phyloP scores from a whole-genome alignment of 331 rosid species.

The Saraca asoca region DNA sequence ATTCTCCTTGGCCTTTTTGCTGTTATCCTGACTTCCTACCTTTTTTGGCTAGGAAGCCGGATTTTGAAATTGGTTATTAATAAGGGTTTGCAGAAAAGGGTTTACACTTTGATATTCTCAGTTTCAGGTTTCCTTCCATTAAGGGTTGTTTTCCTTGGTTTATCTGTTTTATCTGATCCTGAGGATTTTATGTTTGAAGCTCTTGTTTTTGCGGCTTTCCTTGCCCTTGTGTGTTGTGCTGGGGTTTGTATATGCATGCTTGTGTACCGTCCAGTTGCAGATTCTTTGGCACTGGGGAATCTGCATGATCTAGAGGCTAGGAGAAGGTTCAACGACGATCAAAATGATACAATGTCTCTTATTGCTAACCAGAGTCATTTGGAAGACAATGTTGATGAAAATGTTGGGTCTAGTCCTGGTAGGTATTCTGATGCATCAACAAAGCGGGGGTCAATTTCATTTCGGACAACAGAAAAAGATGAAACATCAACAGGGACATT shows the following conservation, averaged over 20 bases:
- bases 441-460: slow-evolving; percentile 87
- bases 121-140: slow-evolving; percentile 91
- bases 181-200: slow-evolving; percentile 73
- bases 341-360: slow-evolving; percentile 70
- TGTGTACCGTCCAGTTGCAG: slow-evolving; percentile 91
- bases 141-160: slow-evolving; percentile 89
- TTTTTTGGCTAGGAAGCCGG: slow-evolving; percentile 95
- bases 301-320: slow-evolving; percentile 75
- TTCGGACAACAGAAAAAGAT: slow-evolving; percentile 68
- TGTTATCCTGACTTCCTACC: slow-evolving; percentile 72
- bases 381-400: slow-evolving; percentile 54
- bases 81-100: slow-evolving; percentile 93
- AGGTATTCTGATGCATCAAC: slow-evolving; percentile 73
- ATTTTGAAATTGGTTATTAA: slow-evolving; percentile 93
- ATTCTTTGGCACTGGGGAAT: slow-evolving; percentile 84
- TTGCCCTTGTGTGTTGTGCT: slow-evolving; percentile 76
- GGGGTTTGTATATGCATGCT: slow-evolving; percentile 90
- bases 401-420: slow-evolving; percentile 57
- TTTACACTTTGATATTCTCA: slow-evolving; percentile 78
- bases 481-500: slow-evolving; percentile 67
- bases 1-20: slow-evolving; percentile 81
- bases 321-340: slow-evolving; percentile 62
- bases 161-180: slow-evolving; percentile 76
- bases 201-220: slow-evolving; percentile 88
- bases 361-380: slow-evolving; percentile 73